phyloP scores from a whole-genome alignment of 495 filamentous ascomycete species.

The Aspergillus steynii region DNA sequence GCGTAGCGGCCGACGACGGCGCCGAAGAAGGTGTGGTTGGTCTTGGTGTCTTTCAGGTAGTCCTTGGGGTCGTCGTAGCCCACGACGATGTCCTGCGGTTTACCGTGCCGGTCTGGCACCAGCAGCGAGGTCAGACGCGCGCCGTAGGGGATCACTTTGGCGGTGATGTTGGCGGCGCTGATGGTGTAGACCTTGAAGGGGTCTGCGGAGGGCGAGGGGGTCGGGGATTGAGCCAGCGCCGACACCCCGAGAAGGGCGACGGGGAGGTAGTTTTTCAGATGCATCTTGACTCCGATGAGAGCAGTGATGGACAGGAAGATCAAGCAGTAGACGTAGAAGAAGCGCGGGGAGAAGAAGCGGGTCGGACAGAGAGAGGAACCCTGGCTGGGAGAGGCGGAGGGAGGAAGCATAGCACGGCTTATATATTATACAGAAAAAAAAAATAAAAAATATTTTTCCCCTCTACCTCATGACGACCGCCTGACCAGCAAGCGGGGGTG shows the following conservation, averaged over 20 bases:
- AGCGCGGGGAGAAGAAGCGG: slow-evolving; percentile 32
- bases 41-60: slow-evolving; percentile 65
- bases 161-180: slow-evolving; percentile 67
- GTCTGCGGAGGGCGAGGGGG: slow-evolving; percentile 19
- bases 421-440: background rate
- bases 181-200: slow-evolving; percentile 70
- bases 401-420: slow-evolving; percentile 15
- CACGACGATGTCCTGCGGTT: slow-evolving; percentile 65
- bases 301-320: slow-evolving; percentile 33
- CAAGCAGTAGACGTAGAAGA: slow-evolving; percentile 32
- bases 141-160: slow-evolving; percentile 75
- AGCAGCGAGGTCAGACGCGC: slow-evolving; percentile 73
- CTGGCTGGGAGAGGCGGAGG: slow-evolving; percentile 13
- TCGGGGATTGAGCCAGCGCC: slow-evolving; percentile 26
- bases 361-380: slow-evolving; percentile 28
- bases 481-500: slow-evolving; percentile 16
- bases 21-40: slow-evolving; percentile 72
- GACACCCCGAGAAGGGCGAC: slow-evolving; percentile 40
- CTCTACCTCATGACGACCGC: slow-evolving; percentile 27
- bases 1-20: slow-evolving; percentile 79
- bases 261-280: slow-evolving; percentile 38
- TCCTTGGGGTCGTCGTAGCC: slow-evolving; percentile 78
- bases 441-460: too few species aligned
- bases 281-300: slow-evolving; percentile 41
- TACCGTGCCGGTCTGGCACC: slow-evolving; percentile 69